phyloP scores from a whole-genome alignment of 768 basidiomycete genomes.

The Trametes cingulata region DNA sequence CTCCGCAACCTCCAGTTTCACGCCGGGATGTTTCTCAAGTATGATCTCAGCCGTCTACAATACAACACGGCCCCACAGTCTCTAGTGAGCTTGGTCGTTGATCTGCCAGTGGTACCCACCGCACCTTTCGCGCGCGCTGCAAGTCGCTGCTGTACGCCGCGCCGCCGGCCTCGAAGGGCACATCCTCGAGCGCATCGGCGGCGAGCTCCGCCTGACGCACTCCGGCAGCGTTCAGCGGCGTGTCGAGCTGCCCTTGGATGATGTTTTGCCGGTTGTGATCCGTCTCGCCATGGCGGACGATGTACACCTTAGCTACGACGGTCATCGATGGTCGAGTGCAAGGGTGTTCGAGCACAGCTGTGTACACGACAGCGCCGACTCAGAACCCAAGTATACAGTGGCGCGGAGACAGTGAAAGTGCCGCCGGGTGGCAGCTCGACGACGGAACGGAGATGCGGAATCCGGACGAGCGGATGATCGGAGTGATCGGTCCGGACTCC shows the following conservation, averaged over 20 bases:
- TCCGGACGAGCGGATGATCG: too few relatives aligned
- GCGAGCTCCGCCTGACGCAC: conserved; percentile 57
- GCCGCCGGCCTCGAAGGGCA: conserved; percentile 46
- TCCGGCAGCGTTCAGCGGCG: conserved; percentile 62
- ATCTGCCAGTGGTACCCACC: not conserved
- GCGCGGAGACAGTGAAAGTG: too few relatives aligned
- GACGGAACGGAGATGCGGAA: too few relatives aligned
- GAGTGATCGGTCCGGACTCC: not conserved
- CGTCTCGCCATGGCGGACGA: conserved; percentile 82
- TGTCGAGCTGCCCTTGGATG: conserved; percentile 78
- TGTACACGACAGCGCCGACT: too few relatives aligned
- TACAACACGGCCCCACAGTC: not conserved
- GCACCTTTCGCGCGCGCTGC: conserved; percentile 63
- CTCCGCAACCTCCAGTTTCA: conserved; percentile 43
- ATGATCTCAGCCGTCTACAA: conserved; percentile 68
- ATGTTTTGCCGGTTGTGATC: conserved; percentile 61
- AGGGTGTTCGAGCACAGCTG: too few relatives aligned
- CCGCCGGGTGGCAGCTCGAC: too few relatives aligned
- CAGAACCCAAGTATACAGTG: too few relatives aligned
- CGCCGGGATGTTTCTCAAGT: conserved; percentile 50
- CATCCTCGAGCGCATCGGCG: conserved; percentile 51
- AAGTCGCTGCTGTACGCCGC: conserved; percentile 74
- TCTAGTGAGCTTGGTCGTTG: too few relatives aligned
- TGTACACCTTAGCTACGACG: conserved; percentile 50
- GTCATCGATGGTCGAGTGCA: conserved; percentile 16